A percentile compares a stretch with the other conserved stretches of the same genome.
These are phyloP conservation scores for Neofusicoccum cordaticola DNA, from an alignment of 2,329 filamentous ascomycete genomes.

Conservation along the genomic window DNA sequence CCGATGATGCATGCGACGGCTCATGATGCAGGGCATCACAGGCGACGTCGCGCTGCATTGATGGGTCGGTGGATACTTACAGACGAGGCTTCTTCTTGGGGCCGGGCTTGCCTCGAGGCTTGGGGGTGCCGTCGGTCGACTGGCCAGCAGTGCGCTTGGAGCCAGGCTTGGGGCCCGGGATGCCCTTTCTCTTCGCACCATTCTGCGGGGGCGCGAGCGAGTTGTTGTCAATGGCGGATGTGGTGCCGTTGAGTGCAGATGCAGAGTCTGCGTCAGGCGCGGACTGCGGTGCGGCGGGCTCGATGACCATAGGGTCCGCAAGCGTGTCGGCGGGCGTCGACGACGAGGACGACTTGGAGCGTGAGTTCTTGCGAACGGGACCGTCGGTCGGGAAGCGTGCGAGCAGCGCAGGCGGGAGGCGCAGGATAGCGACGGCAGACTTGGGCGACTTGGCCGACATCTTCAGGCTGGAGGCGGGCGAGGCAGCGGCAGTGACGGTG, in stretches of 20 bases:
- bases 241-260: slow-evolving; percentile 30
- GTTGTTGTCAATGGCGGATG: slow-evolving; percentile 22
- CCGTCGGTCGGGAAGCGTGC: slow-evolving; percentile 23
- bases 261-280: slow-evolving; percentile 42
- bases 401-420: slow-evolving; percentile 31
- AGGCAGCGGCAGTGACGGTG: slow-evolving; percentile 23
- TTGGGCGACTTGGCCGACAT: slow-evolving; percentile 34
- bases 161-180: slow-evolving; percentile 65
- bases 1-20: neutral
- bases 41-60: neutral
- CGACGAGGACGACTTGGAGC: slow-evolving; percentile 38
- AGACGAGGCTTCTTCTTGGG: slow-evolving; percentile 94
- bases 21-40: neutral
- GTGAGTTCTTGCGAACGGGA: slow-evolving; percentile 23
- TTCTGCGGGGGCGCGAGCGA: slow-evolving; percentile 45
- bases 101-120: slow-evolving; percentile 80
- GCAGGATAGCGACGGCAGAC: slow-evolving; percentile 32
- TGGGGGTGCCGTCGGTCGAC: slow-evolving; percentile 60
- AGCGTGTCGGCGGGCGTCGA: slow-evolving; percentile 39
- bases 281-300: slow-evolving; percentile 7
- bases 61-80: slow-evolving; percentile 58
- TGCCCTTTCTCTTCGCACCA: slow-evolving; percentile 71
- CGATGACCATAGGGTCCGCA: slow-evolving; percentile 13
- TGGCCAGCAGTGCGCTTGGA: slow-evolving; percentile 55
- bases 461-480: slow-evolving; percentile 24